Percentiles rank a stretch among this genome's conserved stretches.
phyloP scores from a whole-genome alignment of 2,329 filamentous ascomycete species.

The Sclerotinia glacialis region DNA sequence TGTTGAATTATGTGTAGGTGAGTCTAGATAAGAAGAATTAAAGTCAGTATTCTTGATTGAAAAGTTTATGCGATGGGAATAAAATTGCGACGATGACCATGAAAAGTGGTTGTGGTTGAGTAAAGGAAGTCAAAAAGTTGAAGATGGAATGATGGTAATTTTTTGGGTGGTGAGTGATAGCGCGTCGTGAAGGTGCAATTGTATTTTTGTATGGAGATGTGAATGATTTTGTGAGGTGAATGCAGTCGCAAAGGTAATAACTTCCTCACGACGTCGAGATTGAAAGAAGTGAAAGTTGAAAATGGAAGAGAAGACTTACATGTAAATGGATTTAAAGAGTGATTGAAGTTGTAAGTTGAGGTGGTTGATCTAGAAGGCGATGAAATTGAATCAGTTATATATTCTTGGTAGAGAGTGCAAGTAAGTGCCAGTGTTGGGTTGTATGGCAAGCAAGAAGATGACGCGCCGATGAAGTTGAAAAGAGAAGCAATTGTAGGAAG shows the following conservation, averaged over 20 bases:
- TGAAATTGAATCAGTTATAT: slow-evolving; percentile 25
- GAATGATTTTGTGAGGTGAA: slow-evolving; percentile 15
- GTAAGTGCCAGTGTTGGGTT: neutral
- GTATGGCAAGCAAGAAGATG: slow-evolving; percentile 6
- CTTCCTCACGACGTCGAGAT: slow-evolving; percentile 27
- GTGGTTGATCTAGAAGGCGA: slow-evolving; percentile 29
- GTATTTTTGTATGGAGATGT: slow-evolving; percentile 21
- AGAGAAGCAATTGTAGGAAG: slow-evolving; percentile 14
- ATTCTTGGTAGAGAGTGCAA: neutral
- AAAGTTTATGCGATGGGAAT: slow-evolving; percentile 24
- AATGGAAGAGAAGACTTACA: slow-evolving; percentile 28
- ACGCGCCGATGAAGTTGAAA: slow-evolving; percentile 19
- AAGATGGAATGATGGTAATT: neutral
- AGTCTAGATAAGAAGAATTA: slow-evolving; percentile 28
- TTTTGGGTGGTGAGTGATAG: slow-evolving; percentile 11
- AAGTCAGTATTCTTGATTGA: slow-evolving; percentile 26
- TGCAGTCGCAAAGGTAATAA: slow-evolving; percentile 33
- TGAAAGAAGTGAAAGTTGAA: slow-evolving; percentile 23
- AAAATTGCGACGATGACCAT: slow-evolving; percentile 17
- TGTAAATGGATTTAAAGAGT: slow-evolving; percentile 21
- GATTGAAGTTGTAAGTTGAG: slow-evolving; percentile 18
- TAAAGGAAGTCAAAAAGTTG: neutral
- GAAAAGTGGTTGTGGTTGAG: slow-evolving; percentile 25
- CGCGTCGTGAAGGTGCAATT: slow-evolving; percentile 19
- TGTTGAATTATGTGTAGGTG: slow-evolving; percentile 42